Evolutionary conservation across 1,284 basidiomycete species (phyloP).

Genomic region (Irpex lacteus): DNA sequence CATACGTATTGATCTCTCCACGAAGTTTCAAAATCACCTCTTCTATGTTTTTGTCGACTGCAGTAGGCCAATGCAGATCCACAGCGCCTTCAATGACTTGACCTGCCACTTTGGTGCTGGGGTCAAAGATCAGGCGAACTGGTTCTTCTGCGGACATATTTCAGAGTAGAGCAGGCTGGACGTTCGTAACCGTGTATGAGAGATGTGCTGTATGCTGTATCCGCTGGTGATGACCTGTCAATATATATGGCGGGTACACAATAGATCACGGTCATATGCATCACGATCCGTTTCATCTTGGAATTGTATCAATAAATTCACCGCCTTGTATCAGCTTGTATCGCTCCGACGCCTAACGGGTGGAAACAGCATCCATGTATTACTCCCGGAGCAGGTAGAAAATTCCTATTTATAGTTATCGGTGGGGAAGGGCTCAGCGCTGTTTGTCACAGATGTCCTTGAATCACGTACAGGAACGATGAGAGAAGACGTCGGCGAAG

Average conservation of each 20-base stretch:
- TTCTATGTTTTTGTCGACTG: conserved; percentile 21
- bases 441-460: background rate
- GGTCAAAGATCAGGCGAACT: conserved; percentile 5
- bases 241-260: no score
- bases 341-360: background rate
- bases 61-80: conserved; percentile 16
- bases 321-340: background rate
- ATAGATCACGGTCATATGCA: no score
- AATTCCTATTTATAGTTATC: background rate
- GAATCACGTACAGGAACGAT: background rate
- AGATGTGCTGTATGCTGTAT: background rate
- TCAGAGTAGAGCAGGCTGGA: background rate
- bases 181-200: background rate
- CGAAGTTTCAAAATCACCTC: conserved; percentile 22
- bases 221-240: no score
- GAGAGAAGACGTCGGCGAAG: background rate
- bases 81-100: conserved; percentile 20
- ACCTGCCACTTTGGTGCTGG: conserved; percentile 3
- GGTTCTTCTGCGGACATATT: background rate
- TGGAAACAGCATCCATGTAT: background rate
- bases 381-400: no score
- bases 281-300: background rate
- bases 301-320: background rate
- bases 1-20: conserved; percentile 20
- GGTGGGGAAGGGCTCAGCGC: background rate